phyloP scores from a whole-genome alignment of 345 rosid genomes.

The Durio zibethinus region DNA sequence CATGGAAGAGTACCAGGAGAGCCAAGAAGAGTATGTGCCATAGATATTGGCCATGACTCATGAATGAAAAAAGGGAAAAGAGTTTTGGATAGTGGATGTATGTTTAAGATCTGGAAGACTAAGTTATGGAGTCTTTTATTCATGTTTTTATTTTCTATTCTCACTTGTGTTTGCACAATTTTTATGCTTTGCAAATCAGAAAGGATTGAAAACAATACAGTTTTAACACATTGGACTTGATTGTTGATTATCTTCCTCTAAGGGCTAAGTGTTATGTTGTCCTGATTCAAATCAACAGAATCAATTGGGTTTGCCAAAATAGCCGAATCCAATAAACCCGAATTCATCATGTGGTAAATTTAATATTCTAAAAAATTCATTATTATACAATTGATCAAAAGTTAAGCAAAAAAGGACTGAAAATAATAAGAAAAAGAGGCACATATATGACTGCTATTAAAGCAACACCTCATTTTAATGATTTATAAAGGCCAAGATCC shows the following conservation, averaged over 20 bases:
- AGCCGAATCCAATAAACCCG: not conserved
- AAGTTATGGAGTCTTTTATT: conserved; percentile 1
- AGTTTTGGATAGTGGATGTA: not conserved
- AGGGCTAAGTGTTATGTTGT: not conserved
- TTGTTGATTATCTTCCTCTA: not conserved
- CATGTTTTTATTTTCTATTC: not conserved
- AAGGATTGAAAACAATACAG: not conserved
- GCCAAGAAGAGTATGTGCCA: conserved; percentile 17
- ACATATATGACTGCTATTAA: no score
- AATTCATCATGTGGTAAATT: not conserved
- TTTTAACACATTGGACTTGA: not conserved
- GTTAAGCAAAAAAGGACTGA: no score
- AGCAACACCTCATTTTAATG: no score
- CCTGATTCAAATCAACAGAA: not conserved
- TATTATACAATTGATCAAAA: no score
- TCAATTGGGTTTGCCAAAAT: not conserved
- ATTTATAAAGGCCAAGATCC: no score
- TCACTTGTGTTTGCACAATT: conserved; percentile 15
- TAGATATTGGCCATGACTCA: not conserved
- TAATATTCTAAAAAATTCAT: not conserved
- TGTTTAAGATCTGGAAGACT: conserved; percentile 6
- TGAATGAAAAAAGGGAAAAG: not conserved
- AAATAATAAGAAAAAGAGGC: no score
- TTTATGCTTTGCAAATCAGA: conserved; percentile 17
- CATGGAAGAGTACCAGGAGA: conserved; percentile 9